These are phyloP conservation scores for Thalia dealbata DNA, from an alignment of 176 grass and related monocot genomes.

Conservation along the genomic window DNA sequence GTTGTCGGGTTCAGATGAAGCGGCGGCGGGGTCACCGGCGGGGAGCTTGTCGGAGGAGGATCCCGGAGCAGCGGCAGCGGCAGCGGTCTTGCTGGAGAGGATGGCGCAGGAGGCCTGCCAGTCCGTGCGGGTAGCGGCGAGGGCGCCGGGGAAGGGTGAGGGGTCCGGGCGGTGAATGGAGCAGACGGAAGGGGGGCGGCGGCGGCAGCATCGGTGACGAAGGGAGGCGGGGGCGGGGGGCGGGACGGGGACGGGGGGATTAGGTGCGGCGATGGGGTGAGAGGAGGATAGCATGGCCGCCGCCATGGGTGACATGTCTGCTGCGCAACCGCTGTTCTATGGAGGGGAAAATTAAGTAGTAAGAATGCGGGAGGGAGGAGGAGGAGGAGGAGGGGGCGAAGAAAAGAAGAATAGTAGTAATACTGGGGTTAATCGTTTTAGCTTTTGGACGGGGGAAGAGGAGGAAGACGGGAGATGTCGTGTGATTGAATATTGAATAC, in stretches of 20 bases:
- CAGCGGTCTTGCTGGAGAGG: slow-evolving; percentile 34
- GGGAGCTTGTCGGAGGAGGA: background rate
- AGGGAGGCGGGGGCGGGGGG: background rate
- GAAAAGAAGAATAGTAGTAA: no score
- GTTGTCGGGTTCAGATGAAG: background rate
- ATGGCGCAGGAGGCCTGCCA: slow-evolving; percentile 70
- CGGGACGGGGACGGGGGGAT: background rate
- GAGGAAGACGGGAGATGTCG: background rate
- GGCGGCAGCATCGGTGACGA: background rate
- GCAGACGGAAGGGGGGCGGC: background rate
- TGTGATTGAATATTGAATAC: no score
- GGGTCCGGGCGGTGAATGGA: slow-evolving; percentile 8
- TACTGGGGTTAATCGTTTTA: no score
- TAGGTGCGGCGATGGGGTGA: background rate
- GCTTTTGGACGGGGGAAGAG: background rate
- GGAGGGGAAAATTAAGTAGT: background rate
- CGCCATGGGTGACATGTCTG: slow-evolving; percentile 2
- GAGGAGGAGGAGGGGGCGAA: no score
- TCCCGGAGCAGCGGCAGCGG: background rate
- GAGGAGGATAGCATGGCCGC: background rate
- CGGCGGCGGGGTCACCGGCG: background rate
- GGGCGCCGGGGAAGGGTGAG: background rate
- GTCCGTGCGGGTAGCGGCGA: slow-evolving; percentile 31
- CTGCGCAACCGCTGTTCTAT: background rate
- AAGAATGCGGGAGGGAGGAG: no score